Evolutionary conservation across 495 filamentous ascomycete species (phyloP), one percentile per base, ranked within the genome.

Genomic region (Pyronema domesticum): DNA sequence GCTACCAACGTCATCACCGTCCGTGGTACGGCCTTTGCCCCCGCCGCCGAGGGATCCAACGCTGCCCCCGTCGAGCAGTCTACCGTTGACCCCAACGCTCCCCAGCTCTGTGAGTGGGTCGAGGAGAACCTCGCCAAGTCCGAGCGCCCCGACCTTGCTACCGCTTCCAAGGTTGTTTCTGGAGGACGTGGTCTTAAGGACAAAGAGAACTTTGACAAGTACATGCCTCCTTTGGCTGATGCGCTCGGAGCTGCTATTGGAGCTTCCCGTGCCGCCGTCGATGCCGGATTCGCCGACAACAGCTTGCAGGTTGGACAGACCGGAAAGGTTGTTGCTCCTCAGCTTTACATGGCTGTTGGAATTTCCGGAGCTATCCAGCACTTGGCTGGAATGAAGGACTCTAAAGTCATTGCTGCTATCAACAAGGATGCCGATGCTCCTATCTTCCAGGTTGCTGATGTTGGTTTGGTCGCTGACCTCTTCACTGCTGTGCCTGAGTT

Each of bases 311-410:
- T 98, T 58, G 91, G 91, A 9, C 91, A 98, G 72, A 98, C 91
- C 6, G 91, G 91, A 57, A 98, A 98, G 78, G 93, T 95, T 56
- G 88, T 98, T 35, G 91, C 91, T 42, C 91, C 91, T 53, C 82
- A 98, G 69, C 72, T 96, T 57, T 98, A 98, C 67, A 76, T 98
- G 55, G 91, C 86, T 34, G 89, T 88, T 13, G 91, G 91, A 63
- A 96, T 98, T 64, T 91, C 84, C 6, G 91, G 91, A 46, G 91
- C 91, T 18, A 98, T 98, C 58, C 91, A 98, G 71, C 91, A 98
- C 76, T 72, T 98, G 70, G 93, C 93, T 42, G 91, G 91, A 66
- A 98, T 98, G 91, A 98, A 98, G 78, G 91, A 98, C 67, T 94
- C 86, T 74, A 98, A 98, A 75, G 93, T 98, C 57, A 98, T 98